Evolutionary conservation across 257 asterid species (phyloP), one percentile per base, ranked within the genome.

Genomic region (Galeopsis tetrahit): DNA sequence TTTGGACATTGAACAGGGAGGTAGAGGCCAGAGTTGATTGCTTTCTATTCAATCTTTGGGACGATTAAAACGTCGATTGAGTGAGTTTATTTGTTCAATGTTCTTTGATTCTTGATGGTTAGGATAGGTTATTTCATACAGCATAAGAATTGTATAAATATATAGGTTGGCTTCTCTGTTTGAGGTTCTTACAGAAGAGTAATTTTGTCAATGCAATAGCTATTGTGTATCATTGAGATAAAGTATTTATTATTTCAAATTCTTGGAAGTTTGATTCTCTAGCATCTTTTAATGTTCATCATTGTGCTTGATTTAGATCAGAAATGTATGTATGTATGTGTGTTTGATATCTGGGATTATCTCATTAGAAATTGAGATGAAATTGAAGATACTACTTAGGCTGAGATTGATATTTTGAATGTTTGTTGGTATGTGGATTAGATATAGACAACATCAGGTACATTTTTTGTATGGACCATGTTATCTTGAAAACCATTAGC

Each of bases 1-100:
- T 66, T 63, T 77, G 76, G 98, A 89, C 66, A 63, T 86, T 66
- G 96, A 91, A 79, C 92, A 77, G 73, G 89, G 83, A 62, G 69
- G 74, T 62, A 68, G 85, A 74, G 59, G 76, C 9, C 76, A 80
- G 65, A 84, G 81, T 43, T 83, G 72, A 79, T 55, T 39, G 5
- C 5, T n/a, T n/a, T 38, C 13, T 57, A n/a, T 65, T 56, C 17
- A 15, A 9, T 51, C 10, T 11, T 28, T 2, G 32, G 42, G 28
- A 55, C 13, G 14, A 59, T 34, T 10, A 5, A 34, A 32, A 13
- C 43, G 36, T 57, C 38, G 63, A 57, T 58, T 33, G 66, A 21
- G 14, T 60, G 48, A 61, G 42, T 58, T 63, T 49, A 65, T 69
- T 66, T 57, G 71, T 80, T 75, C 58, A 5, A 73, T 8, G 57